Evolutionary conservation across 2,329 filamentous ascomycete genomes (phyloP).

Genomic region (Sporothrix brunneoviolacea): DNA sequence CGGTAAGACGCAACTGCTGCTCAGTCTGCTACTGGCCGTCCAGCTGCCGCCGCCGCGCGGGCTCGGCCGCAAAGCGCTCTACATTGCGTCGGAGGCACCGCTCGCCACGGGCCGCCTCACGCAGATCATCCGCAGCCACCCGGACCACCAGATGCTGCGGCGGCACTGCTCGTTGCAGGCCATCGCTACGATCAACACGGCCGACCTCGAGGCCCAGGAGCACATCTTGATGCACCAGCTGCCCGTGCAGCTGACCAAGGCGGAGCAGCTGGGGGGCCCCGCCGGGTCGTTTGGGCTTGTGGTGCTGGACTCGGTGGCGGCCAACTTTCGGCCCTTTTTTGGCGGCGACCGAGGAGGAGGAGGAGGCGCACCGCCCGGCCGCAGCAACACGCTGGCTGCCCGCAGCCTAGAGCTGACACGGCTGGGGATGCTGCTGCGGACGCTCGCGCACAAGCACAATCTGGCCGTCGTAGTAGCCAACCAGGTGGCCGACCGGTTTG

Average conservation of each 20-base stretch:
- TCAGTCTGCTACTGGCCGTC: conserved; percentile 74
- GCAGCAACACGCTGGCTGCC: conserved; percentile 52
- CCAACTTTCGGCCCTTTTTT: conserved; percentile 92
- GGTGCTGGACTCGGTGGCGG: conserved; percentile 84
- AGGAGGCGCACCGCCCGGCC: background rate
- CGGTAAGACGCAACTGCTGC: conserved; percentile 90
- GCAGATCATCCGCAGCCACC: conserved; percentile 68
- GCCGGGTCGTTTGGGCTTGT: conserved; percentile 58
- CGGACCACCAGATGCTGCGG: conserved; percentile 39
- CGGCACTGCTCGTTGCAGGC: conserved; percentile 57
- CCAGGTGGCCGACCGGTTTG: conserved; percentile 87
- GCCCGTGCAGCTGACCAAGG: conserved; percentile 58
- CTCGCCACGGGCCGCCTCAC: conserved; percentile 74
- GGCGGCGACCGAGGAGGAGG: conserved; percentile 45
- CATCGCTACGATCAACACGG: conserved; percentile 74
- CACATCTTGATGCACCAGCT: conserved; percentile 92
- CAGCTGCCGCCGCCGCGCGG: conserved; percentile 73
- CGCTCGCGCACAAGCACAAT: conserved; percentile 65
- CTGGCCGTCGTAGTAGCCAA: conserved; percentile 89
- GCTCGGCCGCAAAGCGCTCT: conserved; percentile 68
- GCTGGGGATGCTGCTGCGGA: conserved; percentile 67
- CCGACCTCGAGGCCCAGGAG: conserved; percentile 89
- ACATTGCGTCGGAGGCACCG: conserved; percentile 87
- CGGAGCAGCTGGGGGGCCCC: conserved; percentile 56
- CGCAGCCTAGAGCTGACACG: conserved; percentile 71